These are phyloP conservation scores for Vicia sativa DNA, from an alignment of 306 rosid genomes.

Conservation along the genomic window DNA sequence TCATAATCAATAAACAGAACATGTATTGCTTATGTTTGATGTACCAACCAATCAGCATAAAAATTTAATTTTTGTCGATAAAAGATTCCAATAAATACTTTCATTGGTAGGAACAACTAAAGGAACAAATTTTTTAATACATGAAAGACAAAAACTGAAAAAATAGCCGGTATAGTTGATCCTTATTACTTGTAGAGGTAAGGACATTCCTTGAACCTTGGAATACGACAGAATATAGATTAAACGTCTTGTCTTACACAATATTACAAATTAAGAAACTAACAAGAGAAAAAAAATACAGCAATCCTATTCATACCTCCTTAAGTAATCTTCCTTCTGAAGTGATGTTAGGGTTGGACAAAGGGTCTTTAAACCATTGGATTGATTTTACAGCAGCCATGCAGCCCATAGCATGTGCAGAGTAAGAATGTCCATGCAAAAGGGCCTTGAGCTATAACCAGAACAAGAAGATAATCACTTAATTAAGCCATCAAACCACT, in stretches of 20 bases:
- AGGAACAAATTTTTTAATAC: constrained; percentile 3
- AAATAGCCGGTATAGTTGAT: constrained; percentile 5
- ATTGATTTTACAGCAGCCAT: constrained; percentile 85
- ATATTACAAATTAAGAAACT: constrained; percentile 23
- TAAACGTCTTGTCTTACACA: neutral
- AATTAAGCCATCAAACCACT: constrained; percentile 34
- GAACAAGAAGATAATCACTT: constrained; percentile 37
- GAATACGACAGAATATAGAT: neutral
- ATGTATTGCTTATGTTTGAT: constrained; percentile 4
- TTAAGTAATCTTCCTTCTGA: constrained; percentile 61
- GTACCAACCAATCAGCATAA: neutral
- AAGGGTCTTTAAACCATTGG: constrained; percentile 85
- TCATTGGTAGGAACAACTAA: neutral
- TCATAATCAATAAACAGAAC: neutral
- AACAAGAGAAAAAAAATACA: constrained; percentile 14
- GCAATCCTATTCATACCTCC: constrained; percentile 73
- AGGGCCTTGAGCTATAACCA: constrained; percentile 79
- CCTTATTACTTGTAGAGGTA: constrained; percentile 15
- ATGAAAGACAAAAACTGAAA: constrained; percentile 17
- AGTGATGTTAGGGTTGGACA: constrained; percentile 63
- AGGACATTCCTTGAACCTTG: neutral
- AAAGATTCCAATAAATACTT: constrained; percentile 7
- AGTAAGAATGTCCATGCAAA: constrained; percentile 91
- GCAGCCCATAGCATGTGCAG: constrained; percentile 96
- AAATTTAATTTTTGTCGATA: neutral